A percentile compares a stretch with the other conserved stretches of the same genome.
These are phyloP conservation scores for Xanthoparmelia taractica DNA, from an alignment of 495 filamentous ascomycete genomes.

Conservation along the genomic window DNA sequence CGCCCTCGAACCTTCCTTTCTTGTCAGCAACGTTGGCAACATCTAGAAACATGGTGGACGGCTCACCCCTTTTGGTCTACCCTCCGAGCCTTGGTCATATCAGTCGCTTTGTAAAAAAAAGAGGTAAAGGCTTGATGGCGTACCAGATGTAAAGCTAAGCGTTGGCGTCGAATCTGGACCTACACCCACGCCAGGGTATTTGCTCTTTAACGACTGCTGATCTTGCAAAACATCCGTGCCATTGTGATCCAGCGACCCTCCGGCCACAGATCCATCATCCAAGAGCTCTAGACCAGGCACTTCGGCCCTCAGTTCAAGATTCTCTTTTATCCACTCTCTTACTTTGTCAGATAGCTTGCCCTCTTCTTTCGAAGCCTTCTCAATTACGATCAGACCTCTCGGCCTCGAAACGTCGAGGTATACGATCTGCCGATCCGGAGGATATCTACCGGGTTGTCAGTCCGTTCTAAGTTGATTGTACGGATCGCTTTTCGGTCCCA, in stretches of 20 bases:
- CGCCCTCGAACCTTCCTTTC: conserved; percentile 47
- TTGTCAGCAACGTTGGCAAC: background rate
- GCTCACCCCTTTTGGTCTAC: conserved; percentile 67
- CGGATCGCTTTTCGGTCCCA: too few species aligned
- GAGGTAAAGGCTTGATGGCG: background rate
- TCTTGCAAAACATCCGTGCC: conserved; percentile 61
- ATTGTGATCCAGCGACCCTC: conserved; percentile 44
- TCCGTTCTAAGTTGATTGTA: too few species aligned
- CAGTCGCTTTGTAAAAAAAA: background rate
- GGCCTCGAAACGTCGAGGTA: conserved; percentile 87
- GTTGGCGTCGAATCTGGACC: conserved; percentile 86
- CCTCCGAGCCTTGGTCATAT: conserved; percentile 58
- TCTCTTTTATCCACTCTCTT: conserved; percentile 62
- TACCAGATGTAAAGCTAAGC: conserved; percentile 40
- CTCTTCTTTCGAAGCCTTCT: conserved; percentile 62
- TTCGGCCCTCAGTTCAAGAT: conserved; percentile 64
- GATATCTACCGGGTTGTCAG: conserved; percentile 27
- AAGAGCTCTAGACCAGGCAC: conserved; percentile 68
- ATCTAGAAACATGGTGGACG: too few species aligned
- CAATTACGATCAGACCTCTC: conserved; percentile 69
- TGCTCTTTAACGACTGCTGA: conserved; percentile 43
- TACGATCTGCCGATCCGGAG: conserved; percentile 78
- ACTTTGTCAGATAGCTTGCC: conserved; percentile 55
- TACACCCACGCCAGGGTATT: conserved; percentile 66
- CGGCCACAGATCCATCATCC: conserved; percentile 65